These are phyloP conservation scores for Myxozyma monticola DNA, from an alignment of 805 yeast species.

Conservation along the genomic window DNA sequence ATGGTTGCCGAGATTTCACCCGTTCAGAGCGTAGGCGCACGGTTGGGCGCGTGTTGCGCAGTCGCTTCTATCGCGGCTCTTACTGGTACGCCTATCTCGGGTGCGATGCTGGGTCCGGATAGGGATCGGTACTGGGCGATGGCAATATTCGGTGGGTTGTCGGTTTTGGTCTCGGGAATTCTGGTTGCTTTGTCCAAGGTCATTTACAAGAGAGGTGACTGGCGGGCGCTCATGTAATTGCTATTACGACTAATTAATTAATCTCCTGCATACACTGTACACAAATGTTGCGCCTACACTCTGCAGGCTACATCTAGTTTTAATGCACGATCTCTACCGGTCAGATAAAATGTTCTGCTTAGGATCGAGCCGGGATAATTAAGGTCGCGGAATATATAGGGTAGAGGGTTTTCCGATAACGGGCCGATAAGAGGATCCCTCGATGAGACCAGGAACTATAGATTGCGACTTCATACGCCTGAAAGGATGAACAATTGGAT, in stretches of 20 bases:
- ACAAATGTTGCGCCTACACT: too few relatives aligned
- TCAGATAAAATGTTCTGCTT: too few relatives aligned
- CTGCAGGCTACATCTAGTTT: too few relatives aligned
- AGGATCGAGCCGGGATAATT: too few relatives aligned
- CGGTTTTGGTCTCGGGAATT: background rate
- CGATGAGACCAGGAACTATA: too few relatives aligned
- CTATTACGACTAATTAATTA: background rate
- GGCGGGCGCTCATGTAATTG: background rate
- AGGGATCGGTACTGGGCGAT: conserved; percentile 23
- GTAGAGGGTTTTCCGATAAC: too few relatives aligned
- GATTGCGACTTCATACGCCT: too few relatives aligned
- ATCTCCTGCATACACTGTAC: too few relatives aligned
- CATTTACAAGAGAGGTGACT: background rate
- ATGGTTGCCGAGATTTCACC: conserved; percentile 35
- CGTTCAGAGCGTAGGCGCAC: conserved; percentile 34
- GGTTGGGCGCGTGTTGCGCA: conserved; percentile 63
- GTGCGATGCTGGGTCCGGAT: conserved; percentile 28
- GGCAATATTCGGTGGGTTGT: conserved; percentile 26
- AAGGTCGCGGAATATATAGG: too few relatives aligned
- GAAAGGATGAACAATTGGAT: too few relatives aligned
- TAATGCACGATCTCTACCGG: too few relatives aligned
- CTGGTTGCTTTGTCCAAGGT: background rate
- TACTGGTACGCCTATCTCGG: conserved; percentile 38
- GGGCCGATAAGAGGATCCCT: too few relatives aligned
- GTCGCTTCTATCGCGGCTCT: conserved; percentile 52